phyloP scores from a whole-genome alignment of 2,329 filamentous ascomycete genomes.

The Trichoderma sp. region DNA sequence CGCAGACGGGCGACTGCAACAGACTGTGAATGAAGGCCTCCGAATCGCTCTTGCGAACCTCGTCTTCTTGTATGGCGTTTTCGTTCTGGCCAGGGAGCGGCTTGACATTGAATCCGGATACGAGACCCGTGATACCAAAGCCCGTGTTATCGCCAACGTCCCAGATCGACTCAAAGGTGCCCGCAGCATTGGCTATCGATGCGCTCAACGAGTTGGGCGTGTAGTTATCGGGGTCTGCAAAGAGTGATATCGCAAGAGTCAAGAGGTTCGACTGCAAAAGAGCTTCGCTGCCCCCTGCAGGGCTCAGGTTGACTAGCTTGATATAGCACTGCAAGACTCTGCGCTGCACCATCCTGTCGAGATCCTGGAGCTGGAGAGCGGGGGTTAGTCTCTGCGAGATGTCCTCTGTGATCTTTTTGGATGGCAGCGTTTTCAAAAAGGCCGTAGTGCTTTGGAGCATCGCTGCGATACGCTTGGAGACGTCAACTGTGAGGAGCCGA shows the following conservation, averaged over 20 bases:
- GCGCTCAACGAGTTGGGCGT: constrained; percentile 81
- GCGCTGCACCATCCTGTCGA: constrained; percentile 89
- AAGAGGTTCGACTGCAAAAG: constrained; percentile 89
- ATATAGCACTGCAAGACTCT: constrained; percentile 94
- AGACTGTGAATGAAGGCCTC: constrained; percentile 66
- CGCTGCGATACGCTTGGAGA: constrained; percentile 85
- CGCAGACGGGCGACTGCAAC: constrained; percentile 72
- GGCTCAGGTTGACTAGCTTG: constrained; percentile 85
- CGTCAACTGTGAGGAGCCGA: constrained; percentile 86
- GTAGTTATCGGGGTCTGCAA: constrained; percentile 90
- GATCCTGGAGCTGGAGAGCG: constrained; percentile 83
- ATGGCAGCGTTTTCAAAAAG: constrained; percentile 82
- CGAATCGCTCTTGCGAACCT: constrained; percentile 58
- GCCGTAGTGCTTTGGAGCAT: constrained; percentile 95
- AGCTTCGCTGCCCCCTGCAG: constrained; percentile 80
- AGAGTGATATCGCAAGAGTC: constrained; percentile 84
- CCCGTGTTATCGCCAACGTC: constrained; percentile 92
- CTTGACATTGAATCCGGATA: constrained; percentile 73
- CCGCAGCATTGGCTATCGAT: constrained; percentile 87
- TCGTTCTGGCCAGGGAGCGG: constrained; percentile 71
- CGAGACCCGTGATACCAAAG: constrained; percentile 87
- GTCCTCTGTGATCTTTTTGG: constrained; percentile 84
- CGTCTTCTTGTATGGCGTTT: constrained; percentile 44
- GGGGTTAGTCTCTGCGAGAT: constrained; percentile 80
- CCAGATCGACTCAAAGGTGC: constrained; percentile 92